phyloP scores from a whole-genome alignment of 2,329 filamentous ascomycete species.

The Akanthomyces dipterigenus region DNA sequence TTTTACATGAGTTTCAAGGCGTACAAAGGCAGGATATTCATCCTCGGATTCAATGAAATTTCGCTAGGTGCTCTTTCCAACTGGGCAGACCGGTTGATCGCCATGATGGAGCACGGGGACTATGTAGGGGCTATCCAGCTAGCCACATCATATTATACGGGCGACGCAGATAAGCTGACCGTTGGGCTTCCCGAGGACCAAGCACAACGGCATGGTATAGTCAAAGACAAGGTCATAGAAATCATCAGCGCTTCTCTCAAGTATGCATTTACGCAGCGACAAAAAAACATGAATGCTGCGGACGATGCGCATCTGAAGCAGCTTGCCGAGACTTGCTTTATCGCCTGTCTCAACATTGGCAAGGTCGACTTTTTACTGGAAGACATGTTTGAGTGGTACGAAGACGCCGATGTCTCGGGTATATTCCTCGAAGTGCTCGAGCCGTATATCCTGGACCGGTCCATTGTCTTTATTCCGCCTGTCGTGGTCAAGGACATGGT shows the following conservation, averaged over 20 bases:
- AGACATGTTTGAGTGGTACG: conserved; percentile 83
- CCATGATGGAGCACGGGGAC: conserved; percentile 94
- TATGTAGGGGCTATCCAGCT: conserved; percentile 87
- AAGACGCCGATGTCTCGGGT: conserved; percentile 64
- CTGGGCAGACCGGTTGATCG: conserved; percentile 90
- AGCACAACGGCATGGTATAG: conserved; percentile 66
- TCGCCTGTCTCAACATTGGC: conserved; percentile 70
- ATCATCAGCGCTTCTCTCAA: conserved; percentile 90
- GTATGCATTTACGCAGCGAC: conserved; percentile 70
- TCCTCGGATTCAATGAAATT: conserved; percentile 89
- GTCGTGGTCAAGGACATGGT: conserved; percentile 81
- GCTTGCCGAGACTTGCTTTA: conserved; percentile 75
- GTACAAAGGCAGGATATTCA: conserved; percentile 89
- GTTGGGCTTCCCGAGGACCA: conserved; percentile 88
- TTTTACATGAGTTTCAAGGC: conserved; percentile 97
- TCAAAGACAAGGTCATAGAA: conserved; percentile 81
- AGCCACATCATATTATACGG: conserved; percentile 86
- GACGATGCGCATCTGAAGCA: conserved; percentile 62
- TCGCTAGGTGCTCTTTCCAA: conserved; percentile 90
- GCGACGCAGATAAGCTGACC: conserved; percentile 87
- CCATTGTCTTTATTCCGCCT: conserved; percentile 70
- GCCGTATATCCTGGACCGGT: conserved; percentile 74
- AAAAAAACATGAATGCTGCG: conserved; percentile 37
- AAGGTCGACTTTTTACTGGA: conserved; percentile 84
- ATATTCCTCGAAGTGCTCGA: conserved; percentile 86